Conservation (phyloP, 805 yeast genomes). For the Candida montana region DNA sequence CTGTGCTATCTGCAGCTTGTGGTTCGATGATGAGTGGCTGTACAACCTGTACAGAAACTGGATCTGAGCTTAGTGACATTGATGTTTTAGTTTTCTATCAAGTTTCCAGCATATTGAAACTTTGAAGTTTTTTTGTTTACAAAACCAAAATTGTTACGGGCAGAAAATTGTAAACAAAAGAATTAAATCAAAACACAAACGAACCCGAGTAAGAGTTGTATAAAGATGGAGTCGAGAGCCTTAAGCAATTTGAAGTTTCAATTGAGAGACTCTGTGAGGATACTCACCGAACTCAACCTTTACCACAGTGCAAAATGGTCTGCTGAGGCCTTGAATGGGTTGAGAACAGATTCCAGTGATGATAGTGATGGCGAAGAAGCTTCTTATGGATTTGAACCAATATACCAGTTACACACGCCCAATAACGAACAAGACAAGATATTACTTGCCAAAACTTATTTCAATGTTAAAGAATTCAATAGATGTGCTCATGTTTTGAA, state of each 20-base stretch:
- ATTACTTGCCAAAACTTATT: constrained; percentile 63
- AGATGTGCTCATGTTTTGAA: constrained; percentile 60
- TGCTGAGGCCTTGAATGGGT: constrained; percentile 71
- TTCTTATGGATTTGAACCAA: constrained; percentile 4
- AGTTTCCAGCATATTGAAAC: neutral
- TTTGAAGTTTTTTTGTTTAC: neutral
- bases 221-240: constrained; percentile 2
- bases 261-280: constrained; percentile 36
- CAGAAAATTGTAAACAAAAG: neutral
- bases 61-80: neutral
- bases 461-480: constrained; percentile 80
- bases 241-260: constrained; percentile 19
- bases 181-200: neutral
- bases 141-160: neutral
- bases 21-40: constrained; percentile 1
- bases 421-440: constrained; percentile 39
- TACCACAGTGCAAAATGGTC: constrained; percentile 78
- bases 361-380: constrained; percentile 2
- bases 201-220: neutral
- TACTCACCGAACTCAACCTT: constrained; percentile 53
- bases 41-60: neutral
- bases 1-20: neutral
- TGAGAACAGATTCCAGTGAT: constrained; percentile 11
- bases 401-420: neutral
- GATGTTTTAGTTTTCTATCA: too few species aligned